phyloP scores from a whole-genome alignment of 352 stramenopile genomes.

The Pseudoperonospora humuli region DNA sequence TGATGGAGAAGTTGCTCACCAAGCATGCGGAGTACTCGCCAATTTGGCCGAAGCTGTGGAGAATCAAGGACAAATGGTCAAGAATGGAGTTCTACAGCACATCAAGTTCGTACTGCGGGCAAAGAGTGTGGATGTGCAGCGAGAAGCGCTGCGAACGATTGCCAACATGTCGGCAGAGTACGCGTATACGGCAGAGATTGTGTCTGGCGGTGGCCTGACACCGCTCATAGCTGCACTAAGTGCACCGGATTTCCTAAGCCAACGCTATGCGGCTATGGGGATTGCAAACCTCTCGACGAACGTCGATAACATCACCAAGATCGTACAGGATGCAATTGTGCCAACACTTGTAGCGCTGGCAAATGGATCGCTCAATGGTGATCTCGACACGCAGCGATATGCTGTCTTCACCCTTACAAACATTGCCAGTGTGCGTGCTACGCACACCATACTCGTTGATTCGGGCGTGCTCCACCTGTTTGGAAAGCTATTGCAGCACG shows the following conservation, averaged over 20 bases:
- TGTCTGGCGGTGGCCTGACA: constrained; percentile 83
- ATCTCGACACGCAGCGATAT: constrained; percentile 91
- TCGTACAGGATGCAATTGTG: constrained; percentile 86
- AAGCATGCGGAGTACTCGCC: constrained; percentile 85
- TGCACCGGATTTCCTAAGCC: constrained; percentile 88
- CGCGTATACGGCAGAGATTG: constrained; percentile 89
- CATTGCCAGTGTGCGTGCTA: constrained; percentile 77
- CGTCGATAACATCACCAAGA: constrained; percentile 82
- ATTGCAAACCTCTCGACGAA: constrained; percentile 94
- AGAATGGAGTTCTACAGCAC: constrained; percentile 92
- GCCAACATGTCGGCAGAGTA: constrained; percentile 95
- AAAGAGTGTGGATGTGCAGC: constrained; percentile 90
- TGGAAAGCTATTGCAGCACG: constrained; percentile 55
- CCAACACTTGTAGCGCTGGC: constrained; percentile 83
- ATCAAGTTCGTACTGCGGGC: constrained; percentile 91
- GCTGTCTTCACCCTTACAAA: constrained; percentile 92
- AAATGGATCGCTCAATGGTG: constrained; percentile 63
- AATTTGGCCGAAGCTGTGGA: constrained; percentile 92
- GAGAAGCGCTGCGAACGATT: constrained; percentile 90
- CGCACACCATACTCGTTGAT: constrained; percentile 80
- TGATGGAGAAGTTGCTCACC: constrained; percentile 88
- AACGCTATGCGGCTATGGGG: constrained; percentile 92
- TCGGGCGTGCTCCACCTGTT: constrained; percentile 69
- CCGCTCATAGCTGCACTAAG: constrained; percentile 86
- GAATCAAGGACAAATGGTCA: constrained; percentile 93